Evolutionary conservation across 257 asterid species (phyloP), one percentile per base, ranked within the genome.

Genomic region (Solanum microdontum): DNA sequence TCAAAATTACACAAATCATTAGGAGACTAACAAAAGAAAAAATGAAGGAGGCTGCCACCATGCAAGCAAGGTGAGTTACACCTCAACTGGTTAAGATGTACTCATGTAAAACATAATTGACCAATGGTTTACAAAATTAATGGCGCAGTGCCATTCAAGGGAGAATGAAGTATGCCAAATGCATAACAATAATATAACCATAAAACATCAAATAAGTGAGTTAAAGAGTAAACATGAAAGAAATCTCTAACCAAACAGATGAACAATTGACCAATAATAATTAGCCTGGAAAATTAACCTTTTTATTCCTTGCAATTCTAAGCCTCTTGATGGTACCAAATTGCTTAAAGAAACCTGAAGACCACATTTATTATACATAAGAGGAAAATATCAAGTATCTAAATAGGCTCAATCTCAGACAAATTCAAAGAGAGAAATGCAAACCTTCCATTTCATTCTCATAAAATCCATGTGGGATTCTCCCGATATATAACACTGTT

Each of bases 391-490:
- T 60, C 58, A 84, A 33, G 75, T 66, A 39, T 45, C 72, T 15
- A 24, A 75, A 80, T 17, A 43, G 33, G 32, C 68, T 12, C 39
- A 76, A 28, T 11, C 17, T 39, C 48, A 84, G 55, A 55, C 3
- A n/a, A 30, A 33, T 4, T 11, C 11, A 48, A 40, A 3, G 48
- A 32, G 83, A 79, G 62, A 28, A 87, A 73, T 33, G 80, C 90
- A 36, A 36, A 96, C 99, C 99, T 93, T 95, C 97, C 98, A 97
- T 96, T 86, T 97, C 99, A 86, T 92, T 85, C 95, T 97, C 99
- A 82, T 96, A 97, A 88, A 97, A 96, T 4, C 99, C 99, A 88
- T 97, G 99, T 1, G 99, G 99, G 82, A 97, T 95, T 90, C 99
- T 94, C 36, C 99, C 99, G 82, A 97, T 92, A 88, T 96, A 95